Base-by-base conservation (phyloP, 2,329 filamentous ascomycete species). In the Talaromyces sp. region DNA sequence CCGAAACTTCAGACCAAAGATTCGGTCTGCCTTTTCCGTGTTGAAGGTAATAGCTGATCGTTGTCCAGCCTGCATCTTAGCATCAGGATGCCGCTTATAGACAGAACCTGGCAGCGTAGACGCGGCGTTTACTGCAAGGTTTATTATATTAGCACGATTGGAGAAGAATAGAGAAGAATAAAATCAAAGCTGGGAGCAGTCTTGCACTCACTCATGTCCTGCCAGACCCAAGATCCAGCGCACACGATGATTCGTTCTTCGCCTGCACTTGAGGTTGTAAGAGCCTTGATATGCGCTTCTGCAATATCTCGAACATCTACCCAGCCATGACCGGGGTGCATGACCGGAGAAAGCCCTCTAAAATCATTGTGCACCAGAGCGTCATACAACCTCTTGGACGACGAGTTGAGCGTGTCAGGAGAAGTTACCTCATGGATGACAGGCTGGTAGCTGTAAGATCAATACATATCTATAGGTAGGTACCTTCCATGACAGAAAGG, bases 261-360 rank as follows among this genome's bases (percentile, higher is more conserved):
- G 7, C 40, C 31, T 7, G 53, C 53, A 36, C 19, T 19, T 36
- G 40, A 11, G 21, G 28, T 56, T 56, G 13, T 10, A n/a, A 56
- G 33, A 17, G 53, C 40, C 13, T 56, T 48, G 25, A 56, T 39
- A 22, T 56, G 53, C 19, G 40, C 53, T 33, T 25, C 31, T 2
- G 53, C 53, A 28, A 56, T 40, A 36, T 56, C 53, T 36, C 53
- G 28, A 11, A 56, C 53, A 56, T 56, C 40, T 7, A 48, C 53
- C 25, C 22, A 53, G 15, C 51, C 51, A 33, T 53, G 51, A 13
- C 51, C 51, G 22, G 51, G 51, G 17, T n/a, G 25, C 11, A 3
- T 9, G 9, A 11, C 11, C 15, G 51, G 37, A 31, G 51, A 17
- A 8, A 53, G 1, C 3, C 51, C 51, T n/a, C 8, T 15, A n/a